Conservation (phyloP, 1,284 basidiomycete genomes). For the Gomphus bonarii region DNA sequence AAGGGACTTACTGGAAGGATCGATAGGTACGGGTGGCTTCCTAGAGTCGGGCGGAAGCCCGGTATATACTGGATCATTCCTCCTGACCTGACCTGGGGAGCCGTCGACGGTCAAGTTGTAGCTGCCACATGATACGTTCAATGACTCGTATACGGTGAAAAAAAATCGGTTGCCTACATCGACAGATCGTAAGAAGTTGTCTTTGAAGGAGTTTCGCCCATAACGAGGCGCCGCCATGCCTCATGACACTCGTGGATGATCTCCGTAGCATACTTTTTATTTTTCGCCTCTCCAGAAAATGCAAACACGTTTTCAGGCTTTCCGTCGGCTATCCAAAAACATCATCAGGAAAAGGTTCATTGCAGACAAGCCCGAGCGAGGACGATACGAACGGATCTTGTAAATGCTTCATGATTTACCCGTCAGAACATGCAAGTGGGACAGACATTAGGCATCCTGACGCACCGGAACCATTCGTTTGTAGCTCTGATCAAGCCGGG, state of each 20-base stretch:
- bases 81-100: conserved; percentile 59
- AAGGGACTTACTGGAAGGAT: conserved; percentile 65
- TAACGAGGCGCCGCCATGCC: conserved; percentile 92
- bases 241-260: conserved; percentile 99
- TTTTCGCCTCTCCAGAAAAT: conserved; percentile 99
- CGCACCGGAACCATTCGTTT: conserved; percentile 91
- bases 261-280: conserved; percentile 98
- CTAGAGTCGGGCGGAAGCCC: conserved; percentile 71
- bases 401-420: conserved; percentile 70
- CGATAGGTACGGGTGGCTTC: conserved; percentile 77
- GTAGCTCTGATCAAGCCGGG: conserved; percentile 94
- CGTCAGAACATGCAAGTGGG: conserved; percentile 1
- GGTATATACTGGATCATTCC: conserved; percentile 57
- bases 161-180: conserved; percentile 46
- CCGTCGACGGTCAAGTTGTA: conserved; percentile 61
- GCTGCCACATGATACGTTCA: conserved; percentile 29
- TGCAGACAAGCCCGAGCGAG: background rate
- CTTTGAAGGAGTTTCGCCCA: conserved; percentile 69
- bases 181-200: conserved; percentile 65
- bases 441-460: conserved; percentile 4
- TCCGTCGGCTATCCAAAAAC: conserved; percentile 60
- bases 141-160: background rate
- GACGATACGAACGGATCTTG: conserved; percentile 57
- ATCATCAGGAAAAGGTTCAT: background rate
- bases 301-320: conserved; percentile 99